These are phyloP conservation scores for Juncus inflexus DNA, from an alignment of 176 grass and related monocot species.

Conservation along the genomic window DNA sequence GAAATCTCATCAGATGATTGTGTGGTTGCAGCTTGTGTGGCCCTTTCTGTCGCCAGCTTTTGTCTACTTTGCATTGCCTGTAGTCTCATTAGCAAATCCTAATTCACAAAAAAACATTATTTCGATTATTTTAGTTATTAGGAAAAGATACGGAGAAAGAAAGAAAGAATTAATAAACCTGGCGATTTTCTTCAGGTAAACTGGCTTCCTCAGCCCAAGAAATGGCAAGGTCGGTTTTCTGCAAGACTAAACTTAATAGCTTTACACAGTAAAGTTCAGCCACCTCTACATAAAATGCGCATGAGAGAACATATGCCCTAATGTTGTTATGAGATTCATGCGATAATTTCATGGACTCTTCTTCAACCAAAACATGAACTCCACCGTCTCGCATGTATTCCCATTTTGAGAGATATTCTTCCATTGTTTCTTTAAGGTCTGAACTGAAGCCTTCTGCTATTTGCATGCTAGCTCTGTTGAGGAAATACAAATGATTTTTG, in stretches of 20 bases:
- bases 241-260: conserved; percentile 7
- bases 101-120: conserved; percentile 16
- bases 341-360: not conserved
- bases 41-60: conserved; percentile 10
- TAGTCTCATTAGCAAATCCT: conserved; percentile 36
- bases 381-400: conserved; percentile 22
- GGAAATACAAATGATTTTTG: not conserved
- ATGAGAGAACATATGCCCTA: conserved; percentile 8
- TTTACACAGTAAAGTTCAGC: conserved; percentile 10
- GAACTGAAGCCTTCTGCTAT: conserved; percentile 17
- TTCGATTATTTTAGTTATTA: not conserved
- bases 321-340: not conserved
- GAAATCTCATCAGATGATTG: conserved; percentile 17
- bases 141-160: not conserved
- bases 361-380: conserved; percentile 14
- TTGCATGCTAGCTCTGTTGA: conserved; percentile 5
- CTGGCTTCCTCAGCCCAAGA: conserved; percentile 21
- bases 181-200: conserved; percentile 15
- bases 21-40: not conserved
- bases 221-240: conserved; percentile 13
- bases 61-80: conserved; percentile 13
- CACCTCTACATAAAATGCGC: conserved; percentile 22
- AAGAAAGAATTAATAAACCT: conserved; percentile 7
- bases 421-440: conserved; percentile 16
- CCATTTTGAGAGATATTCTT: conserved; percentile 25